Percentiles rank a stretch among this genome's conserved stretches.
Evolutionary conservation across 441 rosid genomes (phyloP).

Genomic region (Bocquillonia castaneifolia): DNA sequence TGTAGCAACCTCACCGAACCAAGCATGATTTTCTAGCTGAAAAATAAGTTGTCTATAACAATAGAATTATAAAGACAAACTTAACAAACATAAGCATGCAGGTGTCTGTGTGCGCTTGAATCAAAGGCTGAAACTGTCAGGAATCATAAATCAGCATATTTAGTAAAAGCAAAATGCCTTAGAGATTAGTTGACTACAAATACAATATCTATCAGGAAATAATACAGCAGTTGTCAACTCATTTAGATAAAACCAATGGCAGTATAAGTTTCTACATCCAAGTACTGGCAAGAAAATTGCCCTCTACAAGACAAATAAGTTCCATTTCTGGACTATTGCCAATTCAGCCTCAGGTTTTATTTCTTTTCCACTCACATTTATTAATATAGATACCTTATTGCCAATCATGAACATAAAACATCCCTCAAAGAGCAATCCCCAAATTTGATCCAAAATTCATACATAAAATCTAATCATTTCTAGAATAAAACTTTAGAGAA

Average conservation of each 20-base stretch:
- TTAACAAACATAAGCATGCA: background rate
- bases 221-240: background rate
- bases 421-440: background rate
- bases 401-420: background rate
- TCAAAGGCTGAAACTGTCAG: background rate
- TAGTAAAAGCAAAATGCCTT: background rate
- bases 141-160: no score
- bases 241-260: background rate
- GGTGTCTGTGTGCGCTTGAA: background rate
- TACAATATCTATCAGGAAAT: background rate
- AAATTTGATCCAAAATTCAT: slow-evolving; percentile 1
- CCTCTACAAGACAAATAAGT: no score
- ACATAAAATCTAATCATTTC: background rate
- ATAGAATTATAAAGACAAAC: background rate
- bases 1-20: background rate
- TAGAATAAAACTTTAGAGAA: slow-evolving; percentile 6
- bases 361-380: background rate
- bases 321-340: background rate
- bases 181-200: background rate
- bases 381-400: background rate
- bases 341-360: background rate
- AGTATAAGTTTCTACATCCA: no score
- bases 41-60: background rate
- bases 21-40: background rate
- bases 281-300: background rate